Base-by-base conservation (phyloP, 768 basidiomycete species). In the Suillus sp. region DNA sequence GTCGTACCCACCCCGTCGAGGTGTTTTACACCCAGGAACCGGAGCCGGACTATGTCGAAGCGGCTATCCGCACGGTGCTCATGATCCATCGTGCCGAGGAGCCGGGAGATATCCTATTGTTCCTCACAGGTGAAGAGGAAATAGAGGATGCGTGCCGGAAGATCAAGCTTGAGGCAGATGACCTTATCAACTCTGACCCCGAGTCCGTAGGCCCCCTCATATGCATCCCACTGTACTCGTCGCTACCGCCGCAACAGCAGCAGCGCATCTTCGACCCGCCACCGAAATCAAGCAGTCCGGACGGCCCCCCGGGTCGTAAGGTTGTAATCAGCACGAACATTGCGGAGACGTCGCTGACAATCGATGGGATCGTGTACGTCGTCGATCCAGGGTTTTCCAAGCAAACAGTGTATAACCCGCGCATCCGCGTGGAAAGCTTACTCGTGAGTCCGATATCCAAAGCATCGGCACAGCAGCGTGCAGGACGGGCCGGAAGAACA, bases 51-150 rank as follows among this genome's bases (percentile, higher is more conserved):
- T 99, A 99, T 69, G 92, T 98, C 47, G 96, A 99, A 73, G 96
- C 97, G 0, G 95, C 97, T 1, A 96, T 99, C 66, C 88, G 96
- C 14, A 97, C 97, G 0, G 95, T 97, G 27, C 79, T 98, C 51
- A 97, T 96, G 93, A 98, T 99, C 34, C 96, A 99, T 71, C 88
- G 96, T 53, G 93, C 92, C 0, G 97, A 99, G 73, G 92, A 94
- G 0, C 90, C 88, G 0, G 96, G 96, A 2, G 96, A 99, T 70
- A 83, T 99, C 45, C 79, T 99, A 2, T 78, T 99, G 7, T 99
- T 99, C 88, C 80, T 99, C 67, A 99, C 97, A 0, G 96, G 96
- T 72, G 96, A 99, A 74, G 96, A 98, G 71, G 96, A 99, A 77
- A 99, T 99, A 67, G 95, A 99, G 71, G 96, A 98, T 69, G 90